Conservation (phyloP, 108 stramenopile genomes). For the Stephanodiscus triporus region DNA sequence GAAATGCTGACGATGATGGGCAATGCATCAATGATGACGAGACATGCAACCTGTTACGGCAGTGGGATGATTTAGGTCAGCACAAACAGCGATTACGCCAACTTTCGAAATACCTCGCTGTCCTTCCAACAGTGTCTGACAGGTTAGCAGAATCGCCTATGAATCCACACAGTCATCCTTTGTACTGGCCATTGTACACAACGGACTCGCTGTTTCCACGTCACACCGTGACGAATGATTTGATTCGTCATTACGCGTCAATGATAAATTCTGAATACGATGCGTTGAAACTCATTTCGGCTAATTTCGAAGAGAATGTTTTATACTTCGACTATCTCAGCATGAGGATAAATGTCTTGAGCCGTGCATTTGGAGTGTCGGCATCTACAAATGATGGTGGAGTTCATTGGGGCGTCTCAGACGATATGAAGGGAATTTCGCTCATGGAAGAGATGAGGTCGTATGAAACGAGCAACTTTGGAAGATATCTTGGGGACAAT, state of each 20-base stretch:
- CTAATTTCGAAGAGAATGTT: slow-evolving; percentile 53
- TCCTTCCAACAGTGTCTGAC: slow-evolving; percentile 59
- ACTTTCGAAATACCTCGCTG: slow-evolving; percentile 40
- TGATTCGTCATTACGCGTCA: slow-evolving; percentile 53
- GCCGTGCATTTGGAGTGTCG: slow-evolving; percentile 69
- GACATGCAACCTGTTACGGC: slow-evolving; percentile 6
- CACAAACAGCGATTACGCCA: slow-evolving; percentile 20
- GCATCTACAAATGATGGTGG: slow-evolving; percentile 41
- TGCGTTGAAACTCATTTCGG: slow-evolving; percentile 53
- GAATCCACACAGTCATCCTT: slow-evolving; percentile 53
- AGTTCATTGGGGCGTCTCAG: slow-evolving; percentile 28
- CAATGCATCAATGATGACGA: slow-evolving; percentile 12
- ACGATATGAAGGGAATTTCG: slow-evolving; percentile 27
- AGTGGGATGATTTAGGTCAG: slow-evolving; percentile 26
- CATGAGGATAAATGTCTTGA: slow-evolving; percentile 75
- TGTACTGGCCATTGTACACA: slow-evolving; percentile 44
- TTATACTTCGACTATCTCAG: slow-evolving; percentile 54
- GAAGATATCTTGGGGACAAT: slow-evolving; percentile 14
- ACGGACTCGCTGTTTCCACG: slow-evolving; percentile 46
- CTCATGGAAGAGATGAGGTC: slow-evolving; percentile 54
- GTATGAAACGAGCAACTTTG: slow-evolving; percentile 61
- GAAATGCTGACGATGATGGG: not conserved
- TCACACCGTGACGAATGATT: slow-evolving; percentile 49
- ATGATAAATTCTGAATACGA: slow-evolving; percentile 75
- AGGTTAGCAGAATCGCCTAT: slow-evolving; percentile 14